Percentiles rank a stretch among this genome's conserved stretches.
phyloP scores from a whole-genome alignment of 78 protist genomes.

The Dictyostelium purpureum region DNA sequence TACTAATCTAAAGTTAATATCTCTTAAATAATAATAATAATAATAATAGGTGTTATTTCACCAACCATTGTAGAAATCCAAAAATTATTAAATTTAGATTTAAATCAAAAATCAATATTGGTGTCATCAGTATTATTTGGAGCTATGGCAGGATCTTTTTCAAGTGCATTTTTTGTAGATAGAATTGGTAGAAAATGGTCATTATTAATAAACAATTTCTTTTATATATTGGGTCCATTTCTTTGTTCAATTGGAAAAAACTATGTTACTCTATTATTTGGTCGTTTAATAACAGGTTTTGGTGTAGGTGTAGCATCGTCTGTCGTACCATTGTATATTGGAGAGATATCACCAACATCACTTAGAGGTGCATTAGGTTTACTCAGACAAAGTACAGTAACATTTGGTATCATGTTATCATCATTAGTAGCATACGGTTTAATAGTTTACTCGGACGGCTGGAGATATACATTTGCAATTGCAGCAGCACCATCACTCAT shows the following conservation, averaged over 20 bases:
- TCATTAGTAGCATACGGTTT: constrained; percentile 65
- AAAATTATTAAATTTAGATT: neutral
- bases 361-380: constrained; percentile 57
- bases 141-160: constrained; percentile 45
- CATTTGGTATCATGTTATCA: constrained; percentile 55
- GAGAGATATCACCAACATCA: constrained; percentile 36
- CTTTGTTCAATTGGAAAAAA: neutral
- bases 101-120: neutral
- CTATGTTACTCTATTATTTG: constrained; percentile 32
- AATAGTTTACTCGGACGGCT: constrained; percentile 15
- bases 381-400: constrained; percentile 52
- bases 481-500: constrained; percentile 18
- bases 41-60: constrained; percentile 66
- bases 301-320: constrained; percentile 59
- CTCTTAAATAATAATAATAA: no score
- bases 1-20: no score
- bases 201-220: constrained; percentile 9
- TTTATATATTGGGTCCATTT: constrained; percentile 41
- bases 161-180: constrained; percentile 22
- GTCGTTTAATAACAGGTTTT: constrained; percentile 46
- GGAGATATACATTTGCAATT: constrained; percentile 57
- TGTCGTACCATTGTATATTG: constrained; percentile 52
- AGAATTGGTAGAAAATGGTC: constrained; percentile 52
- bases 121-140: constrained; percentile 51
- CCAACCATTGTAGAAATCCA: constrained; percentile 36